A percentile compares a stretch with the other conserved stretches of the same genome.
phyloP scores from a whole-genome alignment of 768 basidiomycete genomes.

The Cystofilobasidium ferigula region DNA sequence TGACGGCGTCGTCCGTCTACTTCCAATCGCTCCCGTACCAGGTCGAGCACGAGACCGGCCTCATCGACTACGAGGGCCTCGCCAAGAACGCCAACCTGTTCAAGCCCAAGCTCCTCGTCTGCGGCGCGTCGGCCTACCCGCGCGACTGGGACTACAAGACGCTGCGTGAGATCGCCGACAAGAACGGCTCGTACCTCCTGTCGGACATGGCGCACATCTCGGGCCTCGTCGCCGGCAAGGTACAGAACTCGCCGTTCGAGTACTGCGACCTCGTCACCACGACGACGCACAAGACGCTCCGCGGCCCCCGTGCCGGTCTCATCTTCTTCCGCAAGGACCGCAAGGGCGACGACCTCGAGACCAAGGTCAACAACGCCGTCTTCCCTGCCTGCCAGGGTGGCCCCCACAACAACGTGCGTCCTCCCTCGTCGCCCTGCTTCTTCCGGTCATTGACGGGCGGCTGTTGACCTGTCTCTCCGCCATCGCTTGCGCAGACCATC shows the following conservation, averaged over 20 bases:
- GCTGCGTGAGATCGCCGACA: conserved; percentile 68
- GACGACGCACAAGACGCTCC: conserved; percentile 98
- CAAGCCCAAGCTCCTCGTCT: conserved; percentile 90
- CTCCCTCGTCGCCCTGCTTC: not conserved
- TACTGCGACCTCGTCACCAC: conserved; percentile 97
- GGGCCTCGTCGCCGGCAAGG: conserved; percentile 83
- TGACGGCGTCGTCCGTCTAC: conserved; percentile 99
- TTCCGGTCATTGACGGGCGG: not conserved
- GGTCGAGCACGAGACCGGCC: conserved; percentile 62
- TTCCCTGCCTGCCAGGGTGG: conserved; percentile 99
- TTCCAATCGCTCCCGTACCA: conserved; percentile 97
- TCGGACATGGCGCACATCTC: conserved; percentile 96
- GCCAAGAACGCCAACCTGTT: conserved; percentile 79
- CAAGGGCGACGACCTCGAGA: conserved; percentile 79
- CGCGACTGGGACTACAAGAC: conserved; percentile 91
- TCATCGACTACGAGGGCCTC: conserved; percentile 77
- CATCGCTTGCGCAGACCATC: conserved; percentile 55
- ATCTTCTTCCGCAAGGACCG: conserved; percentile 93
- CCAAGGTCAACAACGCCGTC: conserved; percentile 92
- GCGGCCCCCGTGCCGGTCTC: conserved; percentile 92
- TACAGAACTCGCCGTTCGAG: conserved; percentile 82
- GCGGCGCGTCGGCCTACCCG: conserved; percentile 96
- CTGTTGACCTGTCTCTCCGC: conserved; percentile 1
- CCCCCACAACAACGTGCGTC: conserved; percentile 86
- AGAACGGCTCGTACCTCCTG: conserved; percentile 64